Conservation (phyloP, 345 rosid species). For the Lepidium africanum region DNA sequence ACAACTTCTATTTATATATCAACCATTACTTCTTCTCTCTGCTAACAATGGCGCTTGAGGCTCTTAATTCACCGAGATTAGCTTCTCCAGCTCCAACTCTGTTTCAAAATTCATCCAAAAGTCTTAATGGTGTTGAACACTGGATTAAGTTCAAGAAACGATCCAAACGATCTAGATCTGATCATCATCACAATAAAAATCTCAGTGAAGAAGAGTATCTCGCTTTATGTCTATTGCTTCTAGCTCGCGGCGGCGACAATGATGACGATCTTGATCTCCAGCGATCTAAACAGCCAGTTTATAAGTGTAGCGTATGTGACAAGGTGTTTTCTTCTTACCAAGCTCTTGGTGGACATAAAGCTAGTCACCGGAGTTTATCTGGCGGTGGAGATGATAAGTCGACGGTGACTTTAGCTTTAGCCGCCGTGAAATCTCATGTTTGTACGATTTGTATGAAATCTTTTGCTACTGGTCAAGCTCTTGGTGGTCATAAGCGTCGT, state of each 20-base stretch:
- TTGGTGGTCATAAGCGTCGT: conserved; percentile 89
- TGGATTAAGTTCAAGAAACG: conserved; percentile 38
- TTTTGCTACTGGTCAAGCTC: conserved; percentile 81
- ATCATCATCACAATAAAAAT: conserved; percentile 24
- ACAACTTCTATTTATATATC: not conserved
- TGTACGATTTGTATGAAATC: conserved; percentile 72
- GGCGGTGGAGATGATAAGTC: not conserved
- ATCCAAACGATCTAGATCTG: conserved; percentile 33
- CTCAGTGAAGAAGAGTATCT: conserved; percentile 37
- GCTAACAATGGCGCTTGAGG: conserved; percentile 36
- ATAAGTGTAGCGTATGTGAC: conserved; percentile 67
- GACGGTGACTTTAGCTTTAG: not conserved
- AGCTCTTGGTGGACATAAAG: conserved; percentile 88
- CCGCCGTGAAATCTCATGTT: conserved; percentile 52
- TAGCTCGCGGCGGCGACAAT: conserved; percentile 19
- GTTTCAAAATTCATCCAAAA: not conserved
- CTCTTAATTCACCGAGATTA: conserved; percentile 34
- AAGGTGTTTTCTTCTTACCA: conserved; percentile 71
- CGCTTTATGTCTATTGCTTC: conserved; percentile 43
- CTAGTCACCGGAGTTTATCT: conserved; percentile 50
- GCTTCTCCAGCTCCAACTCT: not conserved
- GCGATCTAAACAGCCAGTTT: not conserved
- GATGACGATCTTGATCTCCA: not conserved
- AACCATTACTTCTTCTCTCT: not conserved
- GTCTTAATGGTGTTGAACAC: conserved; percentile 13